Evolutionary conservation across 176 grass and related monocot species (phyloP).

Genomic region (Phoenix roebelenii): DNA sequence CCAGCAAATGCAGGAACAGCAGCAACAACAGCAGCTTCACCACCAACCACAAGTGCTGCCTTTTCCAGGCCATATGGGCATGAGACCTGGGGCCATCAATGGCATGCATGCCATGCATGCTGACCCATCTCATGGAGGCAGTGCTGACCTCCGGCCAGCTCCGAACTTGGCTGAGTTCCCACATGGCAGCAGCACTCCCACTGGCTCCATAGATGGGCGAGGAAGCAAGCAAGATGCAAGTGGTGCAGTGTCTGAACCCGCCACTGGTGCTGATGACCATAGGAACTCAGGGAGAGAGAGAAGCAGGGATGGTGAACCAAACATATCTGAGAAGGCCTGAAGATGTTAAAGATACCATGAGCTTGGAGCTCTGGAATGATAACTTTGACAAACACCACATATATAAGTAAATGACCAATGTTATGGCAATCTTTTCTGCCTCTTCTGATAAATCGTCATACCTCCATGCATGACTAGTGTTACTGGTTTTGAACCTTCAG

Average conservation of each 20-base stretch:
- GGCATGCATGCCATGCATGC: constrained; percentile 61
- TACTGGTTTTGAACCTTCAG: no score
- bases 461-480: no score
- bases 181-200: not conserved
- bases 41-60: constrained; percentile 9
- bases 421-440: no score
- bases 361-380: no score
- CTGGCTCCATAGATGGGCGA: not conserved
- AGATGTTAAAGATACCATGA: no score
- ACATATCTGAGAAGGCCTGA: not conserved
- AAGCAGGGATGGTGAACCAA: no score
- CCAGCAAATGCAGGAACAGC: constrained; percentile 73
- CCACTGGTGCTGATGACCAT: not conserved
- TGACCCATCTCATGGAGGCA: constrained; percentile 26
- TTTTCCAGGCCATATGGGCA: constrained; percentile 26
- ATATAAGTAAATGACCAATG: no score
- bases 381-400: no score
- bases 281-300: not conserved
- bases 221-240: not conserved
- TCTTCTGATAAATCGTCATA: no score
- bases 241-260: not conserved
- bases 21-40: constrained; percentile 16
- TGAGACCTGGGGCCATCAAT: constrained; percentile 54
- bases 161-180: not conserved
- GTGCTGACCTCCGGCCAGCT: constrained; percentile 30